Conservation (phyloP, 371 early-diverging fungal species). For the Capniomyces stellatus region DNA sequence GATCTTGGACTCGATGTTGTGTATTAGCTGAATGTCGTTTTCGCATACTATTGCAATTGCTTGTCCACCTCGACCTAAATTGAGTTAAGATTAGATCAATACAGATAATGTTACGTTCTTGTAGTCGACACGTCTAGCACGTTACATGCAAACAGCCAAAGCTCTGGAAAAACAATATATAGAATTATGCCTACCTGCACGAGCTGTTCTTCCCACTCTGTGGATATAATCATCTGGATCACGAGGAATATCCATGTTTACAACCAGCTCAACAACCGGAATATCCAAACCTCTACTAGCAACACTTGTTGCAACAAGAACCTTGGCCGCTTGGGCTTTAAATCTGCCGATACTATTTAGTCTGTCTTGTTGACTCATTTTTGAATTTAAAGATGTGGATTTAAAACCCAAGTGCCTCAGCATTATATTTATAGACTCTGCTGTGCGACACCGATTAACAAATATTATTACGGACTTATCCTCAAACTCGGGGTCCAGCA, state of each 20-base stretch:
- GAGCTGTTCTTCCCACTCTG: slow-evolving; percentile 97
- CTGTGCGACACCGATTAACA: slow-evolving; percentile 60
- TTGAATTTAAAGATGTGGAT: slow-evolving; percentile 80
- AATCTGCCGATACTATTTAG: slow-evolving; percentile 82
- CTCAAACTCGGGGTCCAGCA: slow-evolving; percentile 44
- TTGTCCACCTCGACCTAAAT: slow-evolving; percentile 69
- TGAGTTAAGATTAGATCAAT: too few relatives aligned
- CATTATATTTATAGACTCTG: slow-evolving; percentile 65
- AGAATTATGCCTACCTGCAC: too few relatives aligned
- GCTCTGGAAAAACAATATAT: too few relatives aligned
- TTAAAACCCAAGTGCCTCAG: slow-evolving; percentile 72
- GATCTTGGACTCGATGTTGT: slow-evolving; percentile 70
- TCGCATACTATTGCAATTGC: slow-evolving; percentile 86
- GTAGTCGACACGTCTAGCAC: too few relatives aligned
- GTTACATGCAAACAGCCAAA: too few relatives aligned
- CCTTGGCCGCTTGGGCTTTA: slow-evolving; percentile 58
- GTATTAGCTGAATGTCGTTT: slow-evolving; percentile 72
- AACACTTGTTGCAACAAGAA: slow-evolving; percentile 94
- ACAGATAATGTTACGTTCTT: too few relatives aligned
- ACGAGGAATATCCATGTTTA: slow-evolving; percentile 97
- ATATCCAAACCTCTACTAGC: slow-evolving; percentile 98
- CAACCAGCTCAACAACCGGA: slow-evolving; percentile 79
- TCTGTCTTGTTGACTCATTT: slow-evolving; percentile 84
- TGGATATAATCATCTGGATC: slow-evolving; percentile 96
- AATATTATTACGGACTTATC: slow-evolving; percentile 83